phyloP scores from a whole-genome alignment of 75 land plant species.

The Selaginella tamariscina region DNA sequence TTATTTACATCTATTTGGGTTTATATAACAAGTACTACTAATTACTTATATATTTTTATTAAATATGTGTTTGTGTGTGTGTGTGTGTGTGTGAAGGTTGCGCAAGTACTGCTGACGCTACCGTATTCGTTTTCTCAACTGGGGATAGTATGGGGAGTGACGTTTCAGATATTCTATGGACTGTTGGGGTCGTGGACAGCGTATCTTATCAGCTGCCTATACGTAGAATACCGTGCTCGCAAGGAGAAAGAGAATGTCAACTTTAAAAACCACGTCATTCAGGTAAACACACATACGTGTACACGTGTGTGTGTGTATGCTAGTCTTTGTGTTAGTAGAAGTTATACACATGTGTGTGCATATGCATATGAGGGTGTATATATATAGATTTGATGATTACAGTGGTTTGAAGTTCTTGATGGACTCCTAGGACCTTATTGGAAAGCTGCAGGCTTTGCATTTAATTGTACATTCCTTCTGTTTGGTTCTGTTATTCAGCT shows the following conservation, averaged over 20 bases:
- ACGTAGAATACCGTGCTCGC: conserved; percentile 2
- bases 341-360: not conserved
- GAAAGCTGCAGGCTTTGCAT: conserved; percentile 4
- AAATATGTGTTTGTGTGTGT: not conserved
- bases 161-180: conserved; percentile 5
- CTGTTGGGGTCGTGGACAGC: conserved; percentile 9
- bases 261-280: conserved; percentile 14
- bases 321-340: not conserved
- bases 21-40: not conserved
- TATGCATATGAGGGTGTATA: not conserved
- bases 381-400: not conserved
- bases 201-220: conserved; percentile 10
- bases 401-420: conserved; percentile 13
- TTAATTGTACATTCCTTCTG: conserved; percentile 9
- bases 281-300: not conserved
- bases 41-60: not conserved
- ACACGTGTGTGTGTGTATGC: not conserved
- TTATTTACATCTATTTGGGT: not conserved
- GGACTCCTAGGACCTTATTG: conserved; percentile 5
- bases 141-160: not conserved
- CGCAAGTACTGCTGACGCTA: conserved; percentile 4
- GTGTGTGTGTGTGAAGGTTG: not conserved
- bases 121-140: conserved; percentile 10
- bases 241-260: conserved; percentile 12
- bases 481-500: conserved; percentile 12